Evolutionary conservation across 768 basidiomycete species (phyloP), one percentile per base, ranked within the genome.

Genomic region (Boletus sensibilis): DNA sequence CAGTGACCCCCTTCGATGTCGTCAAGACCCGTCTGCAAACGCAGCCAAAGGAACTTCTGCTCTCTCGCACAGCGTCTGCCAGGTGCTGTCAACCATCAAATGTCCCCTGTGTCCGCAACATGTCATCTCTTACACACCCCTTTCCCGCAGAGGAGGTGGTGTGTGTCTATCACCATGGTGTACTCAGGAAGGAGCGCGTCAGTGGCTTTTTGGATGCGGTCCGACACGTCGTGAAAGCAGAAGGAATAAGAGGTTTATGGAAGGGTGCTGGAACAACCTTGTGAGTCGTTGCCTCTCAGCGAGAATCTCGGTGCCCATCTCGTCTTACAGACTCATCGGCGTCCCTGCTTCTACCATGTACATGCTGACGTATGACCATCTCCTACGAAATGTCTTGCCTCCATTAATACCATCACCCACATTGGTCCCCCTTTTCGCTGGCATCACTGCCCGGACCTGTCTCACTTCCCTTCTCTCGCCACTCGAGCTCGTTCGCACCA

Each of bases 1-100:
- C 55, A 98, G 96, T 99, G 97, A 98, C 96, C 3, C 97, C 97
- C 4, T 99, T 99, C 71, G 97, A 99, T 74, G 94, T 99, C 52
- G 82, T 98, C 63, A 98, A 98, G 73, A 98, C 96, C 13, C 85
- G 97, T 29, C 77, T 99, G 18, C 97, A 99, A 72, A 98, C 97
- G 0, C 94, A 91, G 69, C 87, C 87, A n/a, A 75, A 71, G 58
- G 77, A 71, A 54, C 79, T 72, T 44, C 76, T 84, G 27, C 81
- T 83, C 67, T 78, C 82, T 53, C 78, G 76, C 55, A 78, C 81
- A 49, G 79, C 84, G 12, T 71, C 73, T 35, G 79, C 80, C 67
- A 76, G 76, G 58, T 92, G 91, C 67, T 92, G 89, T 73, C 90
- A 90, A 71, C 84, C 87, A 50, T 52, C 75, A 8, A 64, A 63